Conservation (phyloP, 805 yeast species). For the Schwanniomyces yamadae region DNA sequence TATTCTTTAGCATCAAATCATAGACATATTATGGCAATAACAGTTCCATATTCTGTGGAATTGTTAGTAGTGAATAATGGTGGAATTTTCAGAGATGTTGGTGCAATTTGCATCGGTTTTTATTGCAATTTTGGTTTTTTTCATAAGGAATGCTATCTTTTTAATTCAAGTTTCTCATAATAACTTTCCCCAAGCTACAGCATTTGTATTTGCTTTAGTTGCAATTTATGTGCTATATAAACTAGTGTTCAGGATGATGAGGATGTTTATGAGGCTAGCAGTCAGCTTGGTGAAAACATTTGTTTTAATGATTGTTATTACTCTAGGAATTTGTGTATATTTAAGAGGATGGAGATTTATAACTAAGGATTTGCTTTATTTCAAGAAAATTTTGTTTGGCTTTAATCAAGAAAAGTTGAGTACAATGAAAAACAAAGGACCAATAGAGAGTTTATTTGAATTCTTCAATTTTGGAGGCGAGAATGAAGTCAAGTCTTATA, state of each 20-base stretch:
- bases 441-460: not conserved
- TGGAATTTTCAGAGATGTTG: constrained; percentile 12
- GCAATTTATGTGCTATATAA: constrained; percentile 19
- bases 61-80: too few relatives aligned
- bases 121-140: constrained; percentile 13
- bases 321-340: constrained; percentile 15
- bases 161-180: constrained; percentile 11
- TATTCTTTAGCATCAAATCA: too few relatives aligned
- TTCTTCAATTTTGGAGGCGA: not conserved
- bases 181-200: constrained; percentile 20
- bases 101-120: constrained; percentile 7
- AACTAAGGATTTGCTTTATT: constrained; percentile 15
- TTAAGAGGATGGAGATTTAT: constrained; percentile 23
- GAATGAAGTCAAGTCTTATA: not conserved
- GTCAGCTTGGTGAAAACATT: constrained; percentile 18
- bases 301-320: constrained; percentile 13
- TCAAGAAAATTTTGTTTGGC: constrained; percentile 3
- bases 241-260: constrained; percentile 13
- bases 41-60: too few relatives aligned
- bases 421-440: not conserved
- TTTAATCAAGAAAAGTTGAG: not conserved
- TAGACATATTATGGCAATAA: too few relatives aligned
- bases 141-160: constrained; percentile 11
- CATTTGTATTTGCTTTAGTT: constrained; percentile 11
- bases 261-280: constrained; percentile 22